These are phyloP conservation scores for Paramecium caudatum DNA, from an alignment of 73 alveolate species.

Conservation along the genomic window DNA sequence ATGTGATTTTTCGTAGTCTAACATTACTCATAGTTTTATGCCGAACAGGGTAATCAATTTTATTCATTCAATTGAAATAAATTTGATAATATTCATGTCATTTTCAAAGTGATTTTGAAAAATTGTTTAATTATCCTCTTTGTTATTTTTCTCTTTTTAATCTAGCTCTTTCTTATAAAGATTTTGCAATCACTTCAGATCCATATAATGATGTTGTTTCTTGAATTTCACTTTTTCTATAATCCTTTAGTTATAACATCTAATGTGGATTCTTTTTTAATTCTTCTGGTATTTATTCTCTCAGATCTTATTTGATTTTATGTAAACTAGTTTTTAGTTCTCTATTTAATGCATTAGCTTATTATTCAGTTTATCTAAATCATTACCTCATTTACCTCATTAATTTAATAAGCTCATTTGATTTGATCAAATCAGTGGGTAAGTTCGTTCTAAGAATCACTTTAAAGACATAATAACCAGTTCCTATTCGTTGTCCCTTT, in stretches of 20 bases:
- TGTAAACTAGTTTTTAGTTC: slow-evolving; percentile 50
- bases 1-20: slow-evolving; percentile 4
- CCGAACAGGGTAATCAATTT: too few species aligned
- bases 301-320: slow-evolving; percentile 39
- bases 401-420: slow-evolving; percentile 38
- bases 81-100: too few species aligned
- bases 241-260: background rate
- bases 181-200: background rate
- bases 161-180: slow-evolving; percentile 18
- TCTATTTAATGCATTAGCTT: slow-evolving; percentile 67
- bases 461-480: slow-evolving; percentile 26
- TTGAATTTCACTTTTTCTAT: background rate
- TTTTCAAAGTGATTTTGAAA: slow-evolving; percentile 3
- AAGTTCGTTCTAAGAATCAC: background rate
- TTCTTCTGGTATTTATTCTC: slow-evolving; percentile 53
- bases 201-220: background rate
- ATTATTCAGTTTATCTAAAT: slow-evolving; percentile 53
- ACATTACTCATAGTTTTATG: too few species aligned
- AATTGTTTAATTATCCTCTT: background rate
- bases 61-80: too few species aligned
- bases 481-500: slow-evolving; percentile 54
- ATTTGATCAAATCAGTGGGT: slow-evolving; percentile 31
- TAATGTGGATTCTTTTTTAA: slow-evolving; percentile 30
- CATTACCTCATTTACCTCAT: background rate
- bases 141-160: background rate